Percentiles rank a stretch among this genome's conserved stretches.
Evolutionary conservation across 2,329 filamentous ascomycete species (phyloP).

Genomic region (Parafenestella ontariensis): DNA sequence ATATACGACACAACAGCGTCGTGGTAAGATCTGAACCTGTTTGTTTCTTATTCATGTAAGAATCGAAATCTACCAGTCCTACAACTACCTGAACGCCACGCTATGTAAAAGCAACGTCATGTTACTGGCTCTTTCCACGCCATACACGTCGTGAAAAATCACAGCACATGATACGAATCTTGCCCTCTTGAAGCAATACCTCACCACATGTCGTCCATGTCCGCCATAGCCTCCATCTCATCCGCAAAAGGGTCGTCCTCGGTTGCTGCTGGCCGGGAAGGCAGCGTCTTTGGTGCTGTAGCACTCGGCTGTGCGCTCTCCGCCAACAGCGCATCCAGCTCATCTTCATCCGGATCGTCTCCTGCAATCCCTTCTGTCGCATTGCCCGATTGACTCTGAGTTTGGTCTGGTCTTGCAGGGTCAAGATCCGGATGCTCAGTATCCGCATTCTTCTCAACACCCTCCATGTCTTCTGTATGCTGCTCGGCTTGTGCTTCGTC

Average conservation of each 20-base stretch:
- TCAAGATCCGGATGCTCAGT: slow-evolving; percentile 2
- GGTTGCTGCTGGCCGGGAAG: slow-evolving; percentile 10
- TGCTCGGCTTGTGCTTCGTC: slow-evolving; percentile 5
- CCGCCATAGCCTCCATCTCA: slow-evolving; percentile 50
- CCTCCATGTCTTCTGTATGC: slow-evolving; percentile 16
- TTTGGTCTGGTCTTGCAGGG: not conserved
- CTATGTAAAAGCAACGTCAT: not conserved
- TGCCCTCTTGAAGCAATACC: not conserved
- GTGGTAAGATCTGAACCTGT: slow-evolving; percentile 1
- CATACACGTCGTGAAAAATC: too few species aligned
- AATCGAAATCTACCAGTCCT: not conserved
- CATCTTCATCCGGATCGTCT: slow-evolving; percentile 58
- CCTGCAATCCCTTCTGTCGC: slow-evolving; percentile 7
- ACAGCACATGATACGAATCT: not conserved
- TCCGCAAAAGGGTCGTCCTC: slow-evolving; percentile 48
- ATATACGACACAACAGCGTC: not conserved
- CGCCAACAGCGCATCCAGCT: slow-evolving; percentile 62
- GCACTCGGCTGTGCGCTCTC: slow-evolving; percentile 48
- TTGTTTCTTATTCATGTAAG: not conserved
- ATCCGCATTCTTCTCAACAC: slow-evolving; percentile 5
- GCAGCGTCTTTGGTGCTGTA: slow-evolving; percentile 13
- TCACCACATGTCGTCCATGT: slow-evolving; percentile 48
- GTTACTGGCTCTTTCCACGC: too few species aligned
- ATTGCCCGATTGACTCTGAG: slow-evolving; percentile 21
- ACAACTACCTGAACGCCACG: not conserved